Conservation (phyloP, 2,329 filamentous ascomycete species). For the Allantophomopsis cytisporea region DNA sequence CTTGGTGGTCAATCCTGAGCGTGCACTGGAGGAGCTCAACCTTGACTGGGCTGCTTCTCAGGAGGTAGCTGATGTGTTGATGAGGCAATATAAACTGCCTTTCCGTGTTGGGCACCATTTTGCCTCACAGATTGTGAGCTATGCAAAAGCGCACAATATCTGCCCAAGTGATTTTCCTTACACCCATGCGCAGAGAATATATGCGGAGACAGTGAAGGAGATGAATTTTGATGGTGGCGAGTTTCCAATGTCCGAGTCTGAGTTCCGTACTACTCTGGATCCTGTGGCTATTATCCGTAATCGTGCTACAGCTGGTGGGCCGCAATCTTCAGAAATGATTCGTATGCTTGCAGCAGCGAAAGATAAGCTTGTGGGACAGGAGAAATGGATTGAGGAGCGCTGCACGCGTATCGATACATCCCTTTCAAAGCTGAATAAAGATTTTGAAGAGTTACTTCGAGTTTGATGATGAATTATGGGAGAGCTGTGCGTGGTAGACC, state of each 20-base stretch:
- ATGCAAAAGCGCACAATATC: conserved; percentile 1
- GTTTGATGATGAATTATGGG: no score
- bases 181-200: conserved; percentile 2
- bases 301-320: conserved; percentile 1
- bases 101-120: conserved; percentile 3
- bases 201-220: not conserved
- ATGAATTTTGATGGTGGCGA: not conserved
- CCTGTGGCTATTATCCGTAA: conserved; percentile 2
- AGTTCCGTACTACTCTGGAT: conserved; percentile 1
- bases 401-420: no score
- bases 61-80: conserved; percentile 2
- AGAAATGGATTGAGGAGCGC: not conserved
- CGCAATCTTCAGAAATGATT: conserved; percentile 1
- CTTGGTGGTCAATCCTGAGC: not conserved
- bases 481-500: no score
- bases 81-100: conserved; percentile 2
- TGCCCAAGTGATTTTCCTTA: conserved; percentile 1
- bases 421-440: no score
- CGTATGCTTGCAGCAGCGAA: conserved; percentile 1
- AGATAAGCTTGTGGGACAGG: not conserved
- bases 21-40: conserved; percentile 1
- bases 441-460: no score
- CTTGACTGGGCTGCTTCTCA: conserved; percentile 1
- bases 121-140: not conserved
- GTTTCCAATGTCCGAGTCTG: conserved; percentile 1